phyloP scores from a whole-genome alignment of 2,329 filamentous ascomycete genomes.

The Xylariaceae sp. region DNA sequence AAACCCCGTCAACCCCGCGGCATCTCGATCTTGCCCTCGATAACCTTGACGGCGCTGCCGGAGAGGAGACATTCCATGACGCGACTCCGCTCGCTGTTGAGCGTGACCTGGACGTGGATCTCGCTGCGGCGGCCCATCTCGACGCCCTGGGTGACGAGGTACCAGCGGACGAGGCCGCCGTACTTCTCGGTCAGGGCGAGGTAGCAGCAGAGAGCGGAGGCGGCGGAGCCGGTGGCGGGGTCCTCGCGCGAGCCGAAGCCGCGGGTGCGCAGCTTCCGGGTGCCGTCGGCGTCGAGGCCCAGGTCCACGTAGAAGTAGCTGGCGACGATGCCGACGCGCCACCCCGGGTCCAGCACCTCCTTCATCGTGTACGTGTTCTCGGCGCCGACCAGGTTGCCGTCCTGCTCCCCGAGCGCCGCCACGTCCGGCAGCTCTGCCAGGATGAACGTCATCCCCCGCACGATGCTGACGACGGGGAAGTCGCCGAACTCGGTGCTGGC shows the following conservation, averaged over 20 bases:
- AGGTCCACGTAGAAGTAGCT: constrained; percentile 61
- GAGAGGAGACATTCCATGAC: constrained; percentile 21
- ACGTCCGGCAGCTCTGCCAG: constrained; percentile 63
- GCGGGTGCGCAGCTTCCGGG: constrained; percentile 53
- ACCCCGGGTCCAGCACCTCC: constrained; percentile 51
- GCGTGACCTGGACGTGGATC: constrained; percentile 47
- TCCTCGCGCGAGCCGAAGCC: constrained; percentile 61
- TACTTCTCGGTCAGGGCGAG: constrained; percentile 47
- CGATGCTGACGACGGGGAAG: constrained; percentile 61
- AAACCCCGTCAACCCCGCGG: neutral
- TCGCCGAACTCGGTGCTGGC: constrained; percentile 31
- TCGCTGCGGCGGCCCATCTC: constrained; percentile 63
- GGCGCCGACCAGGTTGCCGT: constrained; percentile 39
- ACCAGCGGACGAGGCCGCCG: constrained; percentile 41
- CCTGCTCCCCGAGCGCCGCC: constrained; percentile 54
- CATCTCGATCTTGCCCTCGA: constrained; percentile 23
- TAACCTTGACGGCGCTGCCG: constrained; percentile 16
- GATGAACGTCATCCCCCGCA: constrained; percentile 72
- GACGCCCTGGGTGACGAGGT: constrained; percentile 62
- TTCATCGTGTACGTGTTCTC: constrained; percentile 24
- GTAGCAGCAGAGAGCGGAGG: constrained; percentile 57
- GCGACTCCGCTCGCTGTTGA: constrained; percentile 3
- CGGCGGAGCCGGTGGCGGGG: constrained; percentile 62
- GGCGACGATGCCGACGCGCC: constrained; percentile 54
- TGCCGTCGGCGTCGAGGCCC: constrained; percentile 32